A percentile compares a stretch with the other conserved stretches of the same genome.
phyloP scores from a whole-genome alignment of 169 alveolate genomes.

The Pseudocohnilembus persalinus region DNA sequence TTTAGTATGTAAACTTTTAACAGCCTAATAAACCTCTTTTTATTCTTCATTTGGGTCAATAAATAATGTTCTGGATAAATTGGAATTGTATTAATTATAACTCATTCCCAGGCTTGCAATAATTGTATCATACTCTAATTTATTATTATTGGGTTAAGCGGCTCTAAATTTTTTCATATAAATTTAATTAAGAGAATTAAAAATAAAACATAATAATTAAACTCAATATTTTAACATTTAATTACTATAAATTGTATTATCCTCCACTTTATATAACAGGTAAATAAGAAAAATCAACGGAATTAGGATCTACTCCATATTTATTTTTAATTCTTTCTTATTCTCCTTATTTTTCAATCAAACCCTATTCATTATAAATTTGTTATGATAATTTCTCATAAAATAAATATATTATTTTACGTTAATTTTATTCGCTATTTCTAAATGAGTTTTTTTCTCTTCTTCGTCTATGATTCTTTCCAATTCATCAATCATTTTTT shows the following conservation, averaged over 20 bases:
- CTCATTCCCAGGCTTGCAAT: conserved; percentile 60
- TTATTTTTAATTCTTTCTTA: background rate
- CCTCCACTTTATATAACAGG: conserved; percentile 48
- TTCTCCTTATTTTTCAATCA: background rate
- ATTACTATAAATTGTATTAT: conserved; percentile 29
- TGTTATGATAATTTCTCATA: background rate
- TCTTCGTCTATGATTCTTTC: conserved; percentile 23
- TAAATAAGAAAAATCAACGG: conserved; percentile 34
- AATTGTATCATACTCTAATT: conserved; percentile 64
- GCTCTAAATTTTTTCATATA: background rate
- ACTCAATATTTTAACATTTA: background rate
- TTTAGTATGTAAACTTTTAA: conserved; percentile 51
- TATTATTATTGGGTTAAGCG: conserved; percentile 49
- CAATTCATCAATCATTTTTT: conserved; percentile 10
- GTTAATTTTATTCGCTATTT: conserved; percentile 2
- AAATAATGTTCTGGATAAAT: conserved; percentile 71
- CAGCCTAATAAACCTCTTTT: conserved; percentile 64
- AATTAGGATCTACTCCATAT: background rate
- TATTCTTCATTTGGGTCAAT: conserved; percentile 68
- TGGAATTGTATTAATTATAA: conserved; percentile 74
- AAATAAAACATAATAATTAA: background rate
- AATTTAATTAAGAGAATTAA: no score
- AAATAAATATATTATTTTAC: conserved; percentile 3
- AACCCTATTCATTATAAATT: background rate
- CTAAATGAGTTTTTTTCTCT: conserved; percentile 4